A percentile compares a stretch with the other conserved stretches of the same genome.
Evolutionary conservation across 169 alveolate genomes (phyloP).

Genomic region (Plasmodium yoelii): DNA sequence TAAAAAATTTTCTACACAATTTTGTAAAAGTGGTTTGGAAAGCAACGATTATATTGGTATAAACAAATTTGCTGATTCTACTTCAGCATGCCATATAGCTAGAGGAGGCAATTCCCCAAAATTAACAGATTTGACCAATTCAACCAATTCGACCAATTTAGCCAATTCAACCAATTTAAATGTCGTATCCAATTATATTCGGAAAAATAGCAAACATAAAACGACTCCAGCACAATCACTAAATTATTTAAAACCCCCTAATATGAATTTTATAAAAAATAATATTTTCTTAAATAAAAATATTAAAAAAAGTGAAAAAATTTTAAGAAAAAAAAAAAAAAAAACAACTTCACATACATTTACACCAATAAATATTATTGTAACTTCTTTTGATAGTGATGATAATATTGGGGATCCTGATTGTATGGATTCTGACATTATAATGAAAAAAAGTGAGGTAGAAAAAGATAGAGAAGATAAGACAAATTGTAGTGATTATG

Average conservation of each 20-base stretch:
- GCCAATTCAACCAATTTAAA: neutral
- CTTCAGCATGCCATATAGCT: neutral
- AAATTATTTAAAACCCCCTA: slow-evolving; percentile 72
- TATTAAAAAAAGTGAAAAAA: slow-evolving; percentile 9
- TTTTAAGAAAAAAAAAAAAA: slow-evolving; percentile 18
- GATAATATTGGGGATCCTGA: slow-evolving; percentile 7
- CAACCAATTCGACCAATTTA: too few species aligned
- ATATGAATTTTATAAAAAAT: slow-evolving; percentile 35
- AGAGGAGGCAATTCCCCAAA: too few species aligned
- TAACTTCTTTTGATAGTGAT: slow-evolving; percentile 57
- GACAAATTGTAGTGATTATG: neutral
- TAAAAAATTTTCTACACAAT: too few species aligned
- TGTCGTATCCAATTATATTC: slow-evolving; percentile 20
- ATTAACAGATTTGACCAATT: too few species aligned
- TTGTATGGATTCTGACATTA: too few species aligned
- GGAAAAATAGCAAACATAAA: slow-evolving; percentile 65
- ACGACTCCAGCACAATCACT: slow-evolving; percentile 65
- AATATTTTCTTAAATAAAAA: slow-evolving; percentile 34
- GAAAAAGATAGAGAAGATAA: neutral
- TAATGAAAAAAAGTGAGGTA: neutral
- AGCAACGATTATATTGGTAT: too few species aligned
- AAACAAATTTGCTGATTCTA: neutral
- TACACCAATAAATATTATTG: slow-evolving; percentile 52
- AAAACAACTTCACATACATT: slow-evolving; percentile 24
- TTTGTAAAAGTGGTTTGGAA: too few species aligned